Base-by-base conservation (phyloP, 73 alveolate species). In the Symbiodinium pilosum region DNA sequence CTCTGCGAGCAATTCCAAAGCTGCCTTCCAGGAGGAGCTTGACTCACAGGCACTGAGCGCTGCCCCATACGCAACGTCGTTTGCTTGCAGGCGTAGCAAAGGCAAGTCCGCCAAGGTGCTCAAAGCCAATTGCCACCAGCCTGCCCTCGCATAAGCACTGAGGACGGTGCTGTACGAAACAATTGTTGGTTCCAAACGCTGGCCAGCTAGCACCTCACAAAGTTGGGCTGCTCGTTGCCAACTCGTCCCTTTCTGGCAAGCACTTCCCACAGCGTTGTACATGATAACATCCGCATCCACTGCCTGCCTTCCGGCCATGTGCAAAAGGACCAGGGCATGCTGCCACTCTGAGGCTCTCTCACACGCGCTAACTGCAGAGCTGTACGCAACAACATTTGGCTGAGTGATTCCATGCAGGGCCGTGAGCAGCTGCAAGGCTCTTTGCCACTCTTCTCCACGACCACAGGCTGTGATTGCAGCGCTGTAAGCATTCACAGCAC, bases 21-120 rank as follows among this genome's bases (percentile, higher is more conserved):
- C 95, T 9, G 36, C 18, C 21, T 89, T 86, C 95, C 95, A 89
- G 39, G 39, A 73, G 34, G 84, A 83, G n/a, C 75, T 89, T 16
- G 87, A 24, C 21, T 84, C 87, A 56, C 95, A 89, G 38, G 83
- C 95, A 30, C 44, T 89, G 75, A 89, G 73, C 47, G 75, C 64
- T 64, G 73, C 95, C 36, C 95, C 81, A 64, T 64, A 64, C 9
- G 38, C 38, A 32, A 64, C 81, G 30, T n/a, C 30, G 81, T 64
- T 64, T 38, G 12, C 38, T 38, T 64, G 11, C 39, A 64, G 32
- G 41, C 39, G 39, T 1, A 64, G 34, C 81, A 64, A 38, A 28
- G 81, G 81, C 81, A 64, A 24, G 30, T 26, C 81, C 38, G 20
- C 39, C 38, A 24, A 64, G 39, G 30, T 28, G 16, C 39, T 8